These are phyloP conservation scores for Venturia effusa DNA, from an alignment of 2,329 filamentous ascomycete species.

Conservation along the genomic window DNA sequence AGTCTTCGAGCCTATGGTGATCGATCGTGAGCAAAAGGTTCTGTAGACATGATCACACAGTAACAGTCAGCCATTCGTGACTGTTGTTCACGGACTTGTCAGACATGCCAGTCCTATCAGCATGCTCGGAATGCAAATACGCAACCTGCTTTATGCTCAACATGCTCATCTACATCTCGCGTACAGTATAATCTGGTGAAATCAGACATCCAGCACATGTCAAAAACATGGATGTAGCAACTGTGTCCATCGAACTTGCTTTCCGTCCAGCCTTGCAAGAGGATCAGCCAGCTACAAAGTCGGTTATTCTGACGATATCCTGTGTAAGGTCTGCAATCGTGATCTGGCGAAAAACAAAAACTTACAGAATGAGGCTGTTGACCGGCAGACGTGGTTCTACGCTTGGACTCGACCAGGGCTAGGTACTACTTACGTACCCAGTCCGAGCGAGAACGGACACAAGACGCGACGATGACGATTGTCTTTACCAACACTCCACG, in stretches of 20 bases:
- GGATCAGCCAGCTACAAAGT: too few species aligned
- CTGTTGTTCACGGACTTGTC: neutral
- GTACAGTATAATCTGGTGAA: neutral
- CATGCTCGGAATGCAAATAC: neutral
- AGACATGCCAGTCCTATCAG: neutral
- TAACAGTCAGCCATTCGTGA: neutral
- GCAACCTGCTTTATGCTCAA: neutral
- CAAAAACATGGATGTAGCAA: too few species aligned
- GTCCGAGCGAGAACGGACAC: neutral
- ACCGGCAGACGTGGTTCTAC: neutral
- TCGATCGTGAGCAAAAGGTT: neutral
- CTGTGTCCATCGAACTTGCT: too few species aligned
- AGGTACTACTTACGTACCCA: neutral
- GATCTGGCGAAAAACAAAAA: neutral
- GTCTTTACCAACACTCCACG: neutral
- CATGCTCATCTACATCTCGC: neutral
- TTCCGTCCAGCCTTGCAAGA: too few species aligned
- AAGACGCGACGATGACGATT: neutral
- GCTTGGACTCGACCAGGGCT: neutral
- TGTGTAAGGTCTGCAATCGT: too few species aligned
- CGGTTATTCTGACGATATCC: too few species aligned
- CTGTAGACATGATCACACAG: neutral
- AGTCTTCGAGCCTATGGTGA: neutral
- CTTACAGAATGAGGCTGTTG: neutral
- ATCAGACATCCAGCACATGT: too few species aligned